Conservation (phyloP, 176 grass and related monocot species). For the Oryza longistaminata region DNA sequence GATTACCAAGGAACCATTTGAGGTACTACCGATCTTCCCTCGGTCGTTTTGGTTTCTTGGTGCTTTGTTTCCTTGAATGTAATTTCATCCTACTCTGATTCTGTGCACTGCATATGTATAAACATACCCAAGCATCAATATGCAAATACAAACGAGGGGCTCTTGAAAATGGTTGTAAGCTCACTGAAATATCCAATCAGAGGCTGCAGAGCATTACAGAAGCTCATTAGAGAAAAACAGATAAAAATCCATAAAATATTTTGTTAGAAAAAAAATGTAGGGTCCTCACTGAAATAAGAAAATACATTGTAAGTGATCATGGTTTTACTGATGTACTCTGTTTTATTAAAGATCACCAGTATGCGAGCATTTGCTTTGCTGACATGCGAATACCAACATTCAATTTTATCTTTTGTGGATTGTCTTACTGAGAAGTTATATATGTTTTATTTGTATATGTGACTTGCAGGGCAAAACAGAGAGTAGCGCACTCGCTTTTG, state of each 20-base stretch:
- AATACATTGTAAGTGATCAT: background rate
- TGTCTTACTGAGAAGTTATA: constrained; percentile 7
- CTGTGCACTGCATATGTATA: background rate
- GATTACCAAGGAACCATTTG: constrained; percentile 72
- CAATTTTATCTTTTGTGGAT: constrained; percentile 12
- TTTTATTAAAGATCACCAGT: background rate
- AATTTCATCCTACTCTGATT: background rate
- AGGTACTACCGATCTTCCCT: constrained; percentile 54
- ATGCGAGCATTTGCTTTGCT: constrained; percentile 13
- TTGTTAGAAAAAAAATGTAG: background rate
- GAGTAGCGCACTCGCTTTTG: constrained; percentile 32
- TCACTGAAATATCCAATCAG: background rate
- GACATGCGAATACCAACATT: constrained; percentile 15
- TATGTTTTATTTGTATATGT: constrained; percentile 29
- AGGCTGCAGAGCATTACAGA: background rate
- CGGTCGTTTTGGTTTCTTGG: background rate
- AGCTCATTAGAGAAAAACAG: background rate
- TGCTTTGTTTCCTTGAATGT: background rate
- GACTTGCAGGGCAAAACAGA: constrained; percentile 52
- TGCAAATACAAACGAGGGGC: background rate
- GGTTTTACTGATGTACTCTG: constrained; percentile 7
- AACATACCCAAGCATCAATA: background rate
- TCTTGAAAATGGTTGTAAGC: background rate
- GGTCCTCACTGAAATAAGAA: background rate
- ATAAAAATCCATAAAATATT: background rate